Conservation (phyloP, 345 rosid species). For the Pugionium cornutum region DNA sequence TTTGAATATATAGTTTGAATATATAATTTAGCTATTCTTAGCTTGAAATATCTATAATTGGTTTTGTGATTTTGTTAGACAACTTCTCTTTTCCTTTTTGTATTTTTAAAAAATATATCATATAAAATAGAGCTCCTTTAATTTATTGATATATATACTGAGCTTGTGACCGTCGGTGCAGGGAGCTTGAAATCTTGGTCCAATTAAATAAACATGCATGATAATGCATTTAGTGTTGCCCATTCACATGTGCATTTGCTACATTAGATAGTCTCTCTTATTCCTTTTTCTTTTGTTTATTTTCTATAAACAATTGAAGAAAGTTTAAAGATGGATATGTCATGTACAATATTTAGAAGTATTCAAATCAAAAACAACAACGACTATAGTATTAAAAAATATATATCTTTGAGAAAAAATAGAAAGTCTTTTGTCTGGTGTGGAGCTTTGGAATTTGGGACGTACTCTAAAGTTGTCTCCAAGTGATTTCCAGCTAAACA, state of each 20-base stretch:
- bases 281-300: neutral
- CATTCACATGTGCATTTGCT: slow-evolving; percentile 14
- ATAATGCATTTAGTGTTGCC: slow-evolving; percentile 14
- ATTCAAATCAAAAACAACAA: slow-evolving; percentile 16
- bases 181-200: neutral
- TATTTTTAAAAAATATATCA: neutral
- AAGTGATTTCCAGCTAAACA: slow-evolving; percentile 37
- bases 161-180: neutral
- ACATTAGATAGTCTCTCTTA: neutral
- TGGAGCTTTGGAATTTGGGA: slow-evolving; percentile 27
- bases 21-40: neutral
- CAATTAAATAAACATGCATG: neutral
- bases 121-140: neutral
- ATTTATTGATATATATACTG: neutral
- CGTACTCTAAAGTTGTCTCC: slow-evolving; percentile 24
- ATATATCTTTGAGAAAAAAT: neutral
- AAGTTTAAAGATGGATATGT: neutral
- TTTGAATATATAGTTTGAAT: neutral
- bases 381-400: neutral
- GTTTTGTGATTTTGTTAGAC: neutral
- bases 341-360: slow-evolving; percentile 2
- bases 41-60: too few relatives aligned
- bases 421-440: slow-evolving; percentile 30
- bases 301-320: slow-evolving; percentile 8
- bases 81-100: neutral